Conservation (phyloP, 2,329 filamentous ascomycete species). For the Colletotrichum chrysophilum region DNA sequence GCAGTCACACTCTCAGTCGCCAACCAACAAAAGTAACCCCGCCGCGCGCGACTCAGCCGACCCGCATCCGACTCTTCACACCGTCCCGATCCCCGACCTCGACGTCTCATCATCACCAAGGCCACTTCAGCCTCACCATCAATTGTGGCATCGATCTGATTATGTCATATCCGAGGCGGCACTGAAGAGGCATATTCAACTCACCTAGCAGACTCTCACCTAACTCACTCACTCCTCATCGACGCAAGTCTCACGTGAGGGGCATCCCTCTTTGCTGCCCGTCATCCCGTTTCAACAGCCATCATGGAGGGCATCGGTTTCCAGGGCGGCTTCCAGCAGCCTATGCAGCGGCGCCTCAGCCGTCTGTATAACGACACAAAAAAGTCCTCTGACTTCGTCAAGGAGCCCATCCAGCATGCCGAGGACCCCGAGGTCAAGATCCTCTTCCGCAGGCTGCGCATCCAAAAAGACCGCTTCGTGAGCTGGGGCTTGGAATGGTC, state of each 20-base stretch:
- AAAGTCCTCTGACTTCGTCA: constrained; percentile 76
- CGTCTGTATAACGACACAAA: constrained; percentile 84
- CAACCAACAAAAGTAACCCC: not conserved
- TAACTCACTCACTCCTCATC: not conserved
- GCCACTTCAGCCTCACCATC: not conserved
- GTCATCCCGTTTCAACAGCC: not conserved
- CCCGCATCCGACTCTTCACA: not conserved
- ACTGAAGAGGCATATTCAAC: not conserved
- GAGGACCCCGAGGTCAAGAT: constrained; percentile 73
- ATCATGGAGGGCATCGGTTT: constrained; percentile 58
- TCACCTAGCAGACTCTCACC: not conserved
- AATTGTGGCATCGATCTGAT: not conserved
- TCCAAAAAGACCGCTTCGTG: constrained; percentile 80
- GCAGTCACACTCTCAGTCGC: not conserved
- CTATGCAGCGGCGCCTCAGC: constrained; percentile 68
- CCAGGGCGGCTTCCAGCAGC: constrained; percentile 57
- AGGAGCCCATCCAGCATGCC: constrained; percentile 65
- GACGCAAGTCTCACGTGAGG: not conserved
- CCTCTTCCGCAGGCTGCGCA: constrained; percentile 77
- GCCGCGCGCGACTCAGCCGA: not conserved
- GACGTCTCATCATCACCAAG: not conserved
- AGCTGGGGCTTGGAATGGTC: constrained; percentile 86
- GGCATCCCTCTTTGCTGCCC: not conserved
- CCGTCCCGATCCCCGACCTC: not conserved
- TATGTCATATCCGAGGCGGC: not conserved